Base-by-base conservation (phyloP, 352 stramenopile species). In the Phytophthora pluvialis region DNA sequence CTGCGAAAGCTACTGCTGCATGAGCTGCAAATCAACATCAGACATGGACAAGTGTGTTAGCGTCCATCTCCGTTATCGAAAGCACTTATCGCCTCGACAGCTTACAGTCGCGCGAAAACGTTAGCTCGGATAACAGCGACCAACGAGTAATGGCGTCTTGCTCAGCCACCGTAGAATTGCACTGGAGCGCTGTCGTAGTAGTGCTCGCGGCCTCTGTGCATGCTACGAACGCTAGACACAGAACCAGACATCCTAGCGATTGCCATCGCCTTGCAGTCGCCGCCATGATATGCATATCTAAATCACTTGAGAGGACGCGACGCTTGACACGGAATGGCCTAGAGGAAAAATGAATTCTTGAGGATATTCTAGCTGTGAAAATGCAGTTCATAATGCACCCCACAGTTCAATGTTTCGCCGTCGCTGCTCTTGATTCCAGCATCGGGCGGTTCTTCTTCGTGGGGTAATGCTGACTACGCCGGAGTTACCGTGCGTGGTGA, bases 91-190 rank as follows among this genome's bases (percentile, higher is more conserved):
- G 26, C 10, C 29, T 33, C 26, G 35, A 11, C 25, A 29, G 52
- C 69, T 35, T 64, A 91, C 83, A 92, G 48, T 91, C 81, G n/a
- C 83, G 66, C 0, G 83, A 88, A 74, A 90, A 89, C 0, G 78
- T 84, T 44, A 89, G 73, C 16, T 81, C 70, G 0, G 71, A 68
- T 10, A 78, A 25, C n/a, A 72, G 45, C n/a, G 70, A 80, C 83
- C 83, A 92, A 21, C 83, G 78, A 33, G 21, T 52, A 50, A 87
- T 73, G 10, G 42, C 66, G 15, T 71, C 73, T 54, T 90, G 83
- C 21, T 65, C 70, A 29, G 48, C 45, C 38, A 56, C 72, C n/a
- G 74, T 89, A 15, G 74, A 65, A 52, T 88, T 89, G 64, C 80
- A 91, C 52, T 69, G 53, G 28, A 90, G 66, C 21, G 40, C 45